Conservation (phyloP, 805 yeast genomes). For the Komagataella phaffii region DNA sequence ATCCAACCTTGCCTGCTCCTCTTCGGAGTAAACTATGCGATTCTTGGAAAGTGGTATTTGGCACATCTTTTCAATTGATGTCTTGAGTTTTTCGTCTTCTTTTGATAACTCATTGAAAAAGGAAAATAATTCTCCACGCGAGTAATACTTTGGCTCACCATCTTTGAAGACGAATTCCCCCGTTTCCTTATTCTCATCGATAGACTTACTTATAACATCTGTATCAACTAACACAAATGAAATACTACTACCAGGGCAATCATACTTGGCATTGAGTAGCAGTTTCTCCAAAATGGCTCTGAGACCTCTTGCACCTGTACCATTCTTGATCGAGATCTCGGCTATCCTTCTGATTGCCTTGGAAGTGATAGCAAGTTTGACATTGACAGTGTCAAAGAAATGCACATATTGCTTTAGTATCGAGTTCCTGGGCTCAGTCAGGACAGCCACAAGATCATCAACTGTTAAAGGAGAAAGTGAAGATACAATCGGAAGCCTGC, state of each 20-base stretch:
- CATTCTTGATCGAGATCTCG: constrained; percentile 30
- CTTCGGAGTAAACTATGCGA: neutral
- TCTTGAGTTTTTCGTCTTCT: constrained; percentile 27
- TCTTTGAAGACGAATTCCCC: constrained; percentile 6
- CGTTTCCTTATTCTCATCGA: constrained; percentile 13
- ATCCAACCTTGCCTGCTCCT: neutral
- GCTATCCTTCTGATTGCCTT: constrained; percentile 37
- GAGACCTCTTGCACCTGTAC: constrained; percentile 51
- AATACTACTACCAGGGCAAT: constrained; percentile 44
- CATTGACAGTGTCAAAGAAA: constrained; percentile 38
- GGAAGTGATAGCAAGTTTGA: constrained; percentile 31
- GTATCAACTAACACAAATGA: constrained; percentile 34
- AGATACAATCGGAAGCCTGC: constrained; percentile 43
- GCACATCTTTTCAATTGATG: constrained; percentile 17
- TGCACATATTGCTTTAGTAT: constrained; percentile 38
- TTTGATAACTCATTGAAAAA: constrained; percentile 24
- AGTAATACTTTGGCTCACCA: constrained; percentile 28
- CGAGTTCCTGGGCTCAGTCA: constrained; percentile 44
- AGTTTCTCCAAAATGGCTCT: constrained; percentile 41
- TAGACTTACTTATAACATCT: constrained; percentile 25
- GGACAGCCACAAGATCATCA: constrained; percentile 31
- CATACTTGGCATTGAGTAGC: constrained; percentile 37
- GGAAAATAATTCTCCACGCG: constrained; percentile 25
- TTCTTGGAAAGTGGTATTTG: constrained; percentile 8
- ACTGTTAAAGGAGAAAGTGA: constrained; percentile 31